Conservation (phyloP, 2,329 filamentous ascomycete species). For the Neospermospora avenae region DNA sequence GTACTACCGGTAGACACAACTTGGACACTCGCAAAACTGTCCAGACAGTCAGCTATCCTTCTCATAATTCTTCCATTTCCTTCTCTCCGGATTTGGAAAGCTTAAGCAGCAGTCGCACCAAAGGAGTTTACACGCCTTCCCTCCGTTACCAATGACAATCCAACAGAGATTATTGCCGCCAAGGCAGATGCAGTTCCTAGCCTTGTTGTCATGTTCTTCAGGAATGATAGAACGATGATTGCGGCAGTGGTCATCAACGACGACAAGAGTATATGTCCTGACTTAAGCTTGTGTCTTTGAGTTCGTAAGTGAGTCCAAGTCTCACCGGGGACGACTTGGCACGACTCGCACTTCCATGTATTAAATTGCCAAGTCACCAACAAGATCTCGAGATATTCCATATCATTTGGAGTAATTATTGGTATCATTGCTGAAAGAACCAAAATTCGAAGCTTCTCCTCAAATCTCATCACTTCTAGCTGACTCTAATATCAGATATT, state of each 20-base stretch:
- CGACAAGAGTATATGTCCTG: no score
- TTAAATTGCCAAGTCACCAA: no score
- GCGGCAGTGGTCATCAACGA: constrained; percentile 31
- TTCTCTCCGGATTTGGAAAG: background rate
- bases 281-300: no score
- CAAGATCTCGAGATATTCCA: no score
- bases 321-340: no score
- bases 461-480: no score
- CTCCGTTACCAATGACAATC: constrained; percentile 28
- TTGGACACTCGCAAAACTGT: constrained; percentile 12
- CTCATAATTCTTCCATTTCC: background rate
- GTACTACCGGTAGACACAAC: constrained; percentile 11
- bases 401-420: no score
- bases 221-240: constrained; percentile 32
- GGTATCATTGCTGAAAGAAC: no score
- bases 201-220: constrained; percentile 22
- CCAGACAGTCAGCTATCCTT: background rate
- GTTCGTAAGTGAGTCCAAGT: no score
- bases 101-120: constrained; percentile 33
- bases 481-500: no score
- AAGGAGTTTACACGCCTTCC: constrained; percentile 33
- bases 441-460: no score
- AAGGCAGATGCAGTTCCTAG: constrained; percentile 29
- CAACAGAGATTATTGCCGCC: constrained; percentile 28
- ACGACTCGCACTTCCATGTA: no score